Percentiles rank a stretch among this genome's conserved stretches.
Conservation (phyloP, 2,329 filamentous ascomycete genomes). For the Cercospora sp. region DNA sequence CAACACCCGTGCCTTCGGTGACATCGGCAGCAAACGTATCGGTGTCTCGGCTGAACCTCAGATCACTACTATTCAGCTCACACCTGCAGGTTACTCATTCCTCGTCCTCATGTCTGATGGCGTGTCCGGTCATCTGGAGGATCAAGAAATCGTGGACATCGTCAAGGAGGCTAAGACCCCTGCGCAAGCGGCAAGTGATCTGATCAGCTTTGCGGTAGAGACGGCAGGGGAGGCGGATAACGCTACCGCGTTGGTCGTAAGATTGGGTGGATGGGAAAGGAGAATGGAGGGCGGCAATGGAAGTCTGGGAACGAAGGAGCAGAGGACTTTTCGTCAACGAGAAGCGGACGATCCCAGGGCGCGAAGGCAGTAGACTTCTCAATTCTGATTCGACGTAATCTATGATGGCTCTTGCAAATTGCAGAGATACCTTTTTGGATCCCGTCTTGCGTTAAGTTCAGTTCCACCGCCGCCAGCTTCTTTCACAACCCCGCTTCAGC, state of each 20-base stretch:
- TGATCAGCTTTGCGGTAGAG: conserved; percentile 88
- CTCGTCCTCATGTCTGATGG: conserved; percentile 87
- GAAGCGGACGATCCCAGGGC: conserved; percentile 82
- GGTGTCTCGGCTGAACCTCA: conserved; percentile 95
- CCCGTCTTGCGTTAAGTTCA: too few relatives aligned
- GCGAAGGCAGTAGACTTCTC: conserved; percentile 49
- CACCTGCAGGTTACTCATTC: conserved; percentile 84
- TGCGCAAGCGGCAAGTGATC: conserved; percentile 74
- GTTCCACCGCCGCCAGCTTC: too few relatives aligned
- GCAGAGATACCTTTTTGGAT: too few relatives aligned
- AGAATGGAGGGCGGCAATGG: conserved; percentile 82
- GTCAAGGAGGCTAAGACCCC: conserved; percentile 92
- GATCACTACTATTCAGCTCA: conserved; percentile 74
- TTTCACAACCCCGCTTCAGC: too few relatives aligned
- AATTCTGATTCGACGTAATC: too few relatives aligned
- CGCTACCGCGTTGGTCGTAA: conserved; percentile 63
- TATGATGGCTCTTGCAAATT: too few relatives aligned
- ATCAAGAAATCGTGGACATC: conserved; percentile 95
- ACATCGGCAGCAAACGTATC: conserved; percentile 86
- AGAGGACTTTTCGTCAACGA: conserved; percentile 76
- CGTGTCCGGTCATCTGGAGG: conserved; percentile 78
- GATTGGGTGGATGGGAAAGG: conserved; percentile 66
- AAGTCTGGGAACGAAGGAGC: conserved; percentile 87
- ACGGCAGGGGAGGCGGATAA: conserved; percentile 66
- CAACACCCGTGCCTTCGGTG: conserved; percentile 91